Conservation (phyloP, 108 stramenopile genomes). For the Conticribra weissflogii region DNA sequence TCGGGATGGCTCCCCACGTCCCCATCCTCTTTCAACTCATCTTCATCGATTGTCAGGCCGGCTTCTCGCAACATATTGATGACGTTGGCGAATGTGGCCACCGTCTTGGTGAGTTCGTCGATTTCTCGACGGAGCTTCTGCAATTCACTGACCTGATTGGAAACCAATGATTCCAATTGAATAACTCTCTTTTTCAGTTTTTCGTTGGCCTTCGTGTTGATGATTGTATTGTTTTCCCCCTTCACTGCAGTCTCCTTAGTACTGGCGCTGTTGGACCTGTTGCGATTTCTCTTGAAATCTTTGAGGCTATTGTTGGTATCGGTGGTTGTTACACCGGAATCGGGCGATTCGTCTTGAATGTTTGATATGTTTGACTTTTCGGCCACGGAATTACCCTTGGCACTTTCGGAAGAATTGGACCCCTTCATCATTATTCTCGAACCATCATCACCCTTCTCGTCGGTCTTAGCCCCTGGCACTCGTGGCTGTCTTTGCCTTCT, state of each 20-base stretch:
- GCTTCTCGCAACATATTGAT: slow-evolving; percentile 70
- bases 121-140: slow-evolving; percentile 71
- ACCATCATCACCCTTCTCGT: not conserved
- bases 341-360: not conserved
- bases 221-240: not conserved
- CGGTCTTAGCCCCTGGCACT: not conserved
- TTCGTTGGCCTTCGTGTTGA: slow-evolving; percentile 15
- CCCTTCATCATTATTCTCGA: not conserved
- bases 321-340: slow-evolving; percentile 22
- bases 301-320: slow-evolving; percentile 45
- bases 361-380: not conserved
- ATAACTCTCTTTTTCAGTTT: slow-evolving; percentile 55
- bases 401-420: not conserved
- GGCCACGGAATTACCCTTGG: not conserved
- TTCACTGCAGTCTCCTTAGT: slow-evolving; percentile 2
- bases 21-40: slow-evolving; percentile 6
- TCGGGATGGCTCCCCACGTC: slow-evolving; percentile 6
- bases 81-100: slow-evolving; percentile 62
- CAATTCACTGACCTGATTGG: slow-evolving; percentile 71
- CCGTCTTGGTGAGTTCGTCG: slow-evolving; percentile 53
- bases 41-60: slow-evolving; percentile 58
- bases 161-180: slow-evolving; percentile 74
- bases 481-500: not conserved
- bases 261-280: slow-evolving; percentile 3
- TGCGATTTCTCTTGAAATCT: slow-evolving; percentile 29